These are phyloP conservation scores for Microbotryum silenes-acaulis DNA, from an alignment of 1,284 basidiomycete genomes.

Conservation along the genomic window DNA sequence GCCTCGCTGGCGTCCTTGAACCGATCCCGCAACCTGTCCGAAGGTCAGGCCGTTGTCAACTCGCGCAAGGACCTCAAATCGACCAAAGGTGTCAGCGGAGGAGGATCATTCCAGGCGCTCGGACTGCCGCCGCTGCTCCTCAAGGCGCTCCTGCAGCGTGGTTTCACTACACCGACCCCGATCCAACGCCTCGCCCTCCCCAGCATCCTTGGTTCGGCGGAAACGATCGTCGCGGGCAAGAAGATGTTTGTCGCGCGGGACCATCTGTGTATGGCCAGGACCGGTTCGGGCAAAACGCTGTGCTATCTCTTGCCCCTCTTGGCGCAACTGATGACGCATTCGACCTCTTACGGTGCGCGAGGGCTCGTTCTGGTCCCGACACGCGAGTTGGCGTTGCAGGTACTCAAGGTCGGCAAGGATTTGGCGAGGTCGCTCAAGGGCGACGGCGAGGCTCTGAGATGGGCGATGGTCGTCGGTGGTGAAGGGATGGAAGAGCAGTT, in stretches of 20 bases:
- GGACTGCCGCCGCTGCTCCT: conserved; percentile 77
- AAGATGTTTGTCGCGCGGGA: conserved; percentile 56
- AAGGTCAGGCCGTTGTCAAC: conserved; percentile 29
- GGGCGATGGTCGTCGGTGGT: conserved; percentile 93
- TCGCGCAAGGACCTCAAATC: conserved; percentile 28
- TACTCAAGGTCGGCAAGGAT: conserved; percentile 90
- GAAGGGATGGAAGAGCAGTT: conserved; percentile 96
- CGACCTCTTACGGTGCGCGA: conserved; percentile 71
- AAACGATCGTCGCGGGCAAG: conserved; percentile 28
- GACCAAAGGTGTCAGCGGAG: conserved; percentile 31
- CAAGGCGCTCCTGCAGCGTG: conserved; percentile 79
- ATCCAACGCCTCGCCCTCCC: conserved; percentile 91
- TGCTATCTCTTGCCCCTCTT: conserved; percentile 92
- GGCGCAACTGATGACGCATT: conserved; percentile 73
- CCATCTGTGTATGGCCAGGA: conserved; percentile 96
- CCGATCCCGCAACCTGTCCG: conserved; percentile 31
- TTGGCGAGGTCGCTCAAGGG: conserved; percentile 60
- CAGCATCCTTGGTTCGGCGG: conserved; percentile 57
- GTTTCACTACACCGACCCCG: conserved; percentile 90
- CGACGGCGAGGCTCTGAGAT: conserved; percentile 58
- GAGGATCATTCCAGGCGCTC: conserved; percentile 43
- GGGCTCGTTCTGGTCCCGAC: conserved; percentile 86
- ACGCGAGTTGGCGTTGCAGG: conserved; percentile 88
- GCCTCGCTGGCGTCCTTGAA: conserved; percentile 22
- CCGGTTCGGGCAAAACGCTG: conserved; percentile 95